A percentile compares a stretch with the other conserved stretches of the same genome.
phyloP scores from a whole-genome alignment of 495 filamentous ascomycete genomes.

The Aspergillus kassunensis region DNA sequence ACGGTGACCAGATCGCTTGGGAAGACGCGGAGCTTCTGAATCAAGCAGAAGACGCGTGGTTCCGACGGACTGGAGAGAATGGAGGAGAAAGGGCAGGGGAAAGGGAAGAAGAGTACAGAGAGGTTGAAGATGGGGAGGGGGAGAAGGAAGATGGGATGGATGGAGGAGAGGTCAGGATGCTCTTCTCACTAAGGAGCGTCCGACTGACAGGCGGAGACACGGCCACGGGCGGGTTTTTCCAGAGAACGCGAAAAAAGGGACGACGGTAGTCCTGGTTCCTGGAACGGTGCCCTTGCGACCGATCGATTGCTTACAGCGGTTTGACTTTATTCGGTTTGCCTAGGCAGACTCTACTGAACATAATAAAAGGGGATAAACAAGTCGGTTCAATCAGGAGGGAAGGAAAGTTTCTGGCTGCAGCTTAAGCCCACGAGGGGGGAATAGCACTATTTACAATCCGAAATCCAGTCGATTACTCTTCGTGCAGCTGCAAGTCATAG shows the following conservation, averaged over 20 bases:
- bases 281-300: neutral
- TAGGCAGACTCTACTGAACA: neutral
- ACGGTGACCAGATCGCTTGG: constrained; percentile 25
- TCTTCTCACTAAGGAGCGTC: constrained; percentile 20
- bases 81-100: constrained; percentile 12
- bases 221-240: constrained; percentile 24
- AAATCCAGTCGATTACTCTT: constrained; percentile 15
- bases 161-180: constrained; percentile 15
- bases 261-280: neutral
- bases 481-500: constrained; percentile 26
- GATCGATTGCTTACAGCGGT: neutral
- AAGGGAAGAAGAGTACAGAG: constrained; percentile 13
- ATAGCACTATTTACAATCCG: neutral
- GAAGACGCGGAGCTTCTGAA: constrained; percentile 25
- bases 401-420: constrained; percentile 10
- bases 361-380: constrained; percentile 2
- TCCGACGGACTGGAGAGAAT: constrained; percentile 18
- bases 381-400: neutral
- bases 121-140: constrained; percentile 14
- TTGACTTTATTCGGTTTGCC: neutral
- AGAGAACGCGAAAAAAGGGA: constrained; percentile 19
- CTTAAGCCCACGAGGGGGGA: constrained; percentile 18
- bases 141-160: constrained; percentile 14
- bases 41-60: constrained; percentile 29
- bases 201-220: constrained; percentile 24